Percentiles rank a stretch among this genome's conserved stretches.
These are phyloP conservation scores for Scenedesmus sp. DNA, from an alignment of 163 green algal genomes.

Conservation along the genomic window DNA sequence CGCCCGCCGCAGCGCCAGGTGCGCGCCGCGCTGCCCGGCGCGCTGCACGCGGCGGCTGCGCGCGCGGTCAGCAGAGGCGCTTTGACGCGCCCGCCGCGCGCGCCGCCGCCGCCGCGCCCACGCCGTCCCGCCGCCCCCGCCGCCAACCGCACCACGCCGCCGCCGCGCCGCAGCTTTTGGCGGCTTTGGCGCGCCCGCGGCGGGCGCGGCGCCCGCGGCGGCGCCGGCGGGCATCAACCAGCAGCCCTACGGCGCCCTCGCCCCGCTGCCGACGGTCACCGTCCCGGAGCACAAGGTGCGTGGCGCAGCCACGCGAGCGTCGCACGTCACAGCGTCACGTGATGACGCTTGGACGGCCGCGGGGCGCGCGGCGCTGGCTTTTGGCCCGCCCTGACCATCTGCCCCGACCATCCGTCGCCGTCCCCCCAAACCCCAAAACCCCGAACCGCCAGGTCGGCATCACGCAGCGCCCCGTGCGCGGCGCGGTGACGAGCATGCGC, in stretches of 20 bases:
- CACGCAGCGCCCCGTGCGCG: constrained; percentile 46
- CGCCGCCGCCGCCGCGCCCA: constrained; percentile 22
- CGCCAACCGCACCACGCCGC: too few relatives aligned
- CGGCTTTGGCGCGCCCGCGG: not conserved
- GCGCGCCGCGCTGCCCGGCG: constrained; percentile 21
- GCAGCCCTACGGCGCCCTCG: constrained; percentile 62
- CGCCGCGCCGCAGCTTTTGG: not conserved
- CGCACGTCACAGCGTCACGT: too few relatives aligned
- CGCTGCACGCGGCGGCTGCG: not conserved
- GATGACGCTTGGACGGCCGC: not conserved
- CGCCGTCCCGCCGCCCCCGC: not conserved
- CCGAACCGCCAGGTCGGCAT: constrained; percentile 55
- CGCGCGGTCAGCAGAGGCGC: too few relatives aligned
- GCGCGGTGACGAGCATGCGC: constrained; percentile 33
- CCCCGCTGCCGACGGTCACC: constrained; percentile 49
- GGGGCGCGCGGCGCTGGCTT: not conserved
- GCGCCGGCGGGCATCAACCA: constrained; percentile 46
- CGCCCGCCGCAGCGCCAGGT: constrained; percentile 2
- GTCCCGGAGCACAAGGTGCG: constrained; percentile 59
- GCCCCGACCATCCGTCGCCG: not conserved
- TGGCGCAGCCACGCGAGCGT: not conserved
- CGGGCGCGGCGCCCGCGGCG: not conserved
- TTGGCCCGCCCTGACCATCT: not conserved
- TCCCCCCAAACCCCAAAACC: not conserved
- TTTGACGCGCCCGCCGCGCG: constrained; percentile 41